Conservation (phyloP, 345 rosid species). For the Rhodomyrtus tomentosa region DNA sequence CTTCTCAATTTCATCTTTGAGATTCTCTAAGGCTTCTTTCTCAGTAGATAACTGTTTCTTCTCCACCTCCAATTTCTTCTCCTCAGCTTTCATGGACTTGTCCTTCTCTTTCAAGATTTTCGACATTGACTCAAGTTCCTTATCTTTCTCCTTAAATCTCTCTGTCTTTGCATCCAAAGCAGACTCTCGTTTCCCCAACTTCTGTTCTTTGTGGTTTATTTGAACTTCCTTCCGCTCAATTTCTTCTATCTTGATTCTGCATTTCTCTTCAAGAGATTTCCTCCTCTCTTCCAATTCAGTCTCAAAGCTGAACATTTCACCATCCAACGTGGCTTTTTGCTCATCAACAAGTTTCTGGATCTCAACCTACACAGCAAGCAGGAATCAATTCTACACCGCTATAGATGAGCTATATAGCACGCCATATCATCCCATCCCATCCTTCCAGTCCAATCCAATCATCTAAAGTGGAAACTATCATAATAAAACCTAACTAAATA, state of each 20-base stretch:
- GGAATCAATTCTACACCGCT: background rate
- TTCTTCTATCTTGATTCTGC: constrained; percentile 31
- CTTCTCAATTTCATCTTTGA: constrained; percentile 58
- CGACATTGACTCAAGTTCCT: constrained; percentile 47
- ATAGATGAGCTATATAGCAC: background rate
- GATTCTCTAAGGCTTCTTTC: constrained; percentile 34
- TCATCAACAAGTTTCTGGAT: constrained; percentile 57
- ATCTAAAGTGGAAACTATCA: background rate
- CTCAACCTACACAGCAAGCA: constrained; percentile 40
- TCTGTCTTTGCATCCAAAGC: constrained; percentile 38
- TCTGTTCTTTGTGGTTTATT: constrained; percentile 40
- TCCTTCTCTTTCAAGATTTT: constrained; percentile 50
- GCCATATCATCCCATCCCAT: background rate
- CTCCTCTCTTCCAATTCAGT: constrained; percentile 44
- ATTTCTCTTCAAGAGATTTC: constrained; percentile 46
- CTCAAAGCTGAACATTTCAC: constrained; percentile 44
- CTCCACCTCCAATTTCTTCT: constrained; percentile 47
- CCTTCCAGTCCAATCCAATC: background rate
- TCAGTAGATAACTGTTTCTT: constrained; percentile 37
- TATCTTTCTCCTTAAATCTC: constrained; percentile 62
- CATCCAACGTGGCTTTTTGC: constrained; percentile 38
- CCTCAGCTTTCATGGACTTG: constrained; percentile 41
- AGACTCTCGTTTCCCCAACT: constrained; percentile 43
- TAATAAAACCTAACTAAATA: background rate
- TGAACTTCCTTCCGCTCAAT: constrained; percentile 40